These are phyloP conservation scores for Penicillium chermesinum DNA, from an alignment of 495 filamentous ascomycete species.

Conservation along the genomic window DNA sequence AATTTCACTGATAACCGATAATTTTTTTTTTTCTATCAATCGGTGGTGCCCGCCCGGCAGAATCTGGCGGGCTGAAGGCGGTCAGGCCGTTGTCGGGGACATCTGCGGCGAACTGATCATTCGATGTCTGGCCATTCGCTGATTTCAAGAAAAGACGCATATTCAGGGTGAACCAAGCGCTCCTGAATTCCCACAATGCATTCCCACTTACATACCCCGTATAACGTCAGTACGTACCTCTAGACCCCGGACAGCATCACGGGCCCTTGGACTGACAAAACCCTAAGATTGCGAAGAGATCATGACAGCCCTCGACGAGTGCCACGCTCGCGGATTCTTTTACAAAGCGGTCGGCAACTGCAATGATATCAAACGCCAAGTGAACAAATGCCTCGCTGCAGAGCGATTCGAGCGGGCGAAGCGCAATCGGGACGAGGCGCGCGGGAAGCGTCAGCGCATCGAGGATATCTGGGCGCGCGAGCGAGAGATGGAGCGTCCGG, in stretches of 20 bases:
- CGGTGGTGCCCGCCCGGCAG: constrained; percentile 33
- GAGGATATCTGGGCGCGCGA: constrained; percentile 71
- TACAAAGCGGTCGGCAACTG: constrained; percentile 86
- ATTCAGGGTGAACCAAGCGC: not conserved
- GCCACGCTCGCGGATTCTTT: constrained; percentile 86
- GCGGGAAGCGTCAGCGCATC: constrained; percentile 61
- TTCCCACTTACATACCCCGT: constrained; percentile 89
- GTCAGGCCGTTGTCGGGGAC: not conserved
- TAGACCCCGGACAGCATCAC: not conserved
- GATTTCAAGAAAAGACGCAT: not conserved
- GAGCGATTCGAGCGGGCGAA: constrained; percentile 73
- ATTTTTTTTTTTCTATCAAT: constrained; percentile 30
- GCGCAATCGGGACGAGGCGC: constrained; percentile 68
- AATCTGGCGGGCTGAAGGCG: constrained; percentile 10
- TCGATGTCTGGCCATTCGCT: not conserved
- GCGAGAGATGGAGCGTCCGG: constrained; percentile 18
- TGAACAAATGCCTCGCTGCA: constrained; percentile 74
- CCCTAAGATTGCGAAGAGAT: constrained; percentile 81
- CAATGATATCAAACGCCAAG: constrained; percentile 74
- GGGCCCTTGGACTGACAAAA: not conserved
- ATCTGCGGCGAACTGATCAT: not conserved
- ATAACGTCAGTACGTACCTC: constrained; percentile 69
- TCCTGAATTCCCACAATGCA: constrained; percentile 58
- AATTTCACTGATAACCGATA: constrained; percentile 26
- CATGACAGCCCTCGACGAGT: constrained; percentile 90